Base-by-base conservation (phyloP, 768 basidiomycete genomes). In the Dacryopinax primogenitus region DNA sequence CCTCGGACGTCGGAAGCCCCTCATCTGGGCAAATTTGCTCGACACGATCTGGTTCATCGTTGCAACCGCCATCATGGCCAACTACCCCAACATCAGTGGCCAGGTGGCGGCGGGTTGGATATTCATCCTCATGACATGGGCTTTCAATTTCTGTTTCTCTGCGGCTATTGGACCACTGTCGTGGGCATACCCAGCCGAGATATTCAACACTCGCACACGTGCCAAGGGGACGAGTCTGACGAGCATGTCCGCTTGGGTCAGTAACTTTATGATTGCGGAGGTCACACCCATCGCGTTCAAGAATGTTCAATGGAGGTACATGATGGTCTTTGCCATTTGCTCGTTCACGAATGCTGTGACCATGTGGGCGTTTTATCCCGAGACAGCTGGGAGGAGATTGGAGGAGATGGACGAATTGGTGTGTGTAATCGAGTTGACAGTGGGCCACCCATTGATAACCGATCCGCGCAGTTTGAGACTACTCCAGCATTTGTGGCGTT, bases 41-140 rank as follows among this genome's bases (percentile, higher is more conserved):
- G 78, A 77, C 9, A 78, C 78, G 6, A 67, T 79, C 7, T 77
- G 77, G 0, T 80, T 80, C 33, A 76, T 78, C 9, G 77, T 79
- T 4, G 78, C 79, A 0, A 70, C 78, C 0, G 76, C 79, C 36
- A 69, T 80, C 28, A 79, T 79, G 77, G 78, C 78, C 1, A 70
- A 76, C 35, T 80, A 71, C 71, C 78, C 78, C 3, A 58, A 58
- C 26, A 58, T 58, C 23, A 28, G 26, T 26, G 51, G 51, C 51
- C 26, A 65, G 35, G 35, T 65, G 1, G 34, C 45, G 1, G 44
- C 51, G n/a, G 51, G 64, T 12, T 65, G 64, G 64, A 36, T 51
- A 32, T 65, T 61, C 64, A 47, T 65, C 44, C 41, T 65, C 34
- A 47, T 65, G 64, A 65, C 64, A 3, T 65, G 64, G 64, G 47